phyloP scores from a whole-genome alignment of 805 yeast species.

The Candida qinlingensis region DNA sequence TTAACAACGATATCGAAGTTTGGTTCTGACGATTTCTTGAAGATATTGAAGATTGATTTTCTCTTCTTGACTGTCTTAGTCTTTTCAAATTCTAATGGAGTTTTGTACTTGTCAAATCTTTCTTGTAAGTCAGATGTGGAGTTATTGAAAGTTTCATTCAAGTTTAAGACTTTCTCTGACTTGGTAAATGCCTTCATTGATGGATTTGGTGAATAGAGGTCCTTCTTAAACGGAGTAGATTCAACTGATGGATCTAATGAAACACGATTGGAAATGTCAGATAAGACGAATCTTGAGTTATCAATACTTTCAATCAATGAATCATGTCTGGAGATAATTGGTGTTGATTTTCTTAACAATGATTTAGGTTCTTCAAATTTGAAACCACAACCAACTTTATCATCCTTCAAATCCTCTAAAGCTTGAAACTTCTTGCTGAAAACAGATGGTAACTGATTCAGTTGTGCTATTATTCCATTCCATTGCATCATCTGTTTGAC shows the following conservation, averaged over 20 bases:
- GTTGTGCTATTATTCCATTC: conserved; percentile 11
- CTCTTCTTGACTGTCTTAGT: conserved; percentile 15
- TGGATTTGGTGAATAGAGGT: neutral
- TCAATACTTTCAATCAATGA: conserved; percentile 9
- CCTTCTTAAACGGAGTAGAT: too few relatives aligned
- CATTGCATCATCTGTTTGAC: conserved; percentile 19
- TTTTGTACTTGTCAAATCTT: conserved; percentile 6
- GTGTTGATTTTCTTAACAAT: conserved; percentile 15
- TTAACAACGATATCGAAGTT: conserved; percentile 24
- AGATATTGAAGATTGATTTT: conserved; percentile 22
- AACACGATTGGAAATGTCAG: neutral
- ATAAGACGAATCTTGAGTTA: neutral
- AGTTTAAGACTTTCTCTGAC: neutral
- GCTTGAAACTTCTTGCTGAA: conserved; percentile 6
- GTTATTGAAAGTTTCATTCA: neutral
- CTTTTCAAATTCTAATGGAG: conserved; percentile 6
- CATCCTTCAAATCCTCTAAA: conserved; percentile 10
- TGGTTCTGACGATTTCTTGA: conserved; percentile 18
- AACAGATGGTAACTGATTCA: conserved; percentile 6
- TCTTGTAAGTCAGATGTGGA: conserved; percentile 10
- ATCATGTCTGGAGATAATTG: conserved; percentile 15
- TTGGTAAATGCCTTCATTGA: neutral
- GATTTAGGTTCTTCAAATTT: neutral
- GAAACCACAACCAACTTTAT: conserved; percentile 20
- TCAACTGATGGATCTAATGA: neutral